phyloP scores from a whole-genome alignment of 352 stramenopile species.

The Thraustotheca clavata region DNA sequence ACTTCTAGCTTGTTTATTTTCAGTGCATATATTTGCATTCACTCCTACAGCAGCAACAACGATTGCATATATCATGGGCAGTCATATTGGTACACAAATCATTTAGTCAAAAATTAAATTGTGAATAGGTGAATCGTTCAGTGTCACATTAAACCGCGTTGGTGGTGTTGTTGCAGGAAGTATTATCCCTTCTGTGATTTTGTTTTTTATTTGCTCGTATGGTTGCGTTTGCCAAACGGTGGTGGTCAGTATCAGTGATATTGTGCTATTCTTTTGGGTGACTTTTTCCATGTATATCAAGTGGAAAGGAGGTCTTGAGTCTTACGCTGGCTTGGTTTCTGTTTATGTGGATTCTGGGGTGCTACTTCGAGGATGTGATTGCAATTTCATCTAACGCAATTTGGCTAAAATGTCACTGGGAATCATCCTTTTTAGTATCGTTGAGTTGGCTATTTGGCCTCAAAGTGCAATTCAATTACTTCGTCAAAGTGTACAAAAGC shows the following conservation, averaged over 20 bases:
- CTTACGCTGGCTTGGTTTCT: conserved; percentile 64
- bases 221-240: conserved; percentile 37
- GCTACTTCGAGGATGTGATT: conserved; percentile 54
- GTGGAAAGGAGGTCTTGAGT: conserved; percentile 55
- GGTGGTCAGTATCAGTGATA: conserved; percentile 38
- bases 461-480: conserved; percentile 57
- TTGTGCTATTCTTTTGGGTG: conserved; percentile 66
- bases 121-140: conserved; percentile 43
- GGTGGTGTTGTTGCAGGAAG: conserved; percentile 72
- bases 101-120: no score
- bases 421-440: conserved; percentile 67
- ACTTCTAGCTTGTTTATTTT: conserved; percentile 50
- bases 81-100: conserved; percentile 56
- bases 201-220: conserved; percentile 71
- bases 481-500: conserved; percentile 67
- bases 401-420: conserved; percentile 70
- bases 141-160: conserved; percentile 73
- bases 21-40: conserved; percentile 69
- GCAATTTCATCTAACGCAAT: conserved; percentile 65
- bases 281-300: conserved; percentile 63
- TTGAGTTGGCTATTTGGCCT: conserved; percentile 57
- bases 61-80: conserved; percentile 73
- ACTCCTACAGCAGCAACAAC: conserved; percentile 47
- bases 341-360: conserved; percentile 59
- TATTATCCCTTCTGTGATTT: conserved; percentile 72